phyloP scores from a whole-genome alignment of 2,329 filamentous ascomycete species.

The Fusarium longipes region DNA sequence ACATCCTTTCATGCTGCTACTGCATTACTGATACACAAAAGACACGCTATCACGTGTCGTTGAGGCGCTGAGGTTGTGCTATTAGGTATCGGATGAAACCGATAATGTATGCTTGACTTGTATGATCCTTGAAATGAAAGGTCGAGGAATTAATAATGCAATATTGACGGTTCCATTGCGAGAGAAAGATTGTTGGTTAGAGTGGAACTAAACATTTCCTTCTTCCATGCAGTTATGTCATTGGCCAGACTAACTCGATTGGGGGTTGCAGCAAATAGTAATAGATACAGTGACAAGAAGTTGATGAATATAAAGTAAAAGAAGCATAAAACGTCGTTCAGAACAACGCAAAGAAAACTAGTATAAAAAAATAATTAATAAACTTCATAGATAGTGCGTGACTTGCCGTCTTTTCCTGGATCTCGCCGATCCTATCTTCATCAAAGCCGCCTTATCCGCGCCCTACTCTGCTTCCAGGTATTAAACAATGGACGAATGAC shows the following conservation, averaged over 20 bases:
- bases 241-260: constrained; percentile 2
- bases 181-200: constrained; percentile 3
- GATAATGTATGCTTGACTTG: not conserved
- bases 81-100: not conserved
- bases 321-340: not conserved
- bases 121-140: not conserved
- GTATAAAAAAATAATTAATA: not conserved
- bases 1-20: constrained; percentile 43
- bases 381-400: not conserved
- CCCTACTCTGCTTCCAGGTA: not conserved
- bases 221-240: not conserved
- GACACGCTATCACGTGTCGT: not conserved
- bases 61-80: not conserved
- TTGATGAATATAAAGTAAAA: not conserved
- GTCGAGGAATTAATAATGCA: not conserved
- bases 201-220: constrained; percentile 7
- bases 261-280: too few species aligned
- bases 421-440: not conserved
- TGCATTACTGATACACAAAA: constrained; percentile 20
- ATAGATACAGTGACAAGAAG: not conserved
- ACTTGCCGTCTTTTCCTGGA: constrained; percentile 12
- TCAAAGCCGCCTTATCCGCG: constrained; percentile 22
- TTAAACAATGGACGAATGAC: constrained; percentile 3
- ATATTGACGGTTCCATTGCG: not conserved
- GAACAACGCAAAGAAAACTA: not conserved